Percentiles rank a stretch among this genome's conserved stretches.
phyloP scores from a whole-genome alignment of 306 rosid genomes.

The Inga laurina region DNA sequence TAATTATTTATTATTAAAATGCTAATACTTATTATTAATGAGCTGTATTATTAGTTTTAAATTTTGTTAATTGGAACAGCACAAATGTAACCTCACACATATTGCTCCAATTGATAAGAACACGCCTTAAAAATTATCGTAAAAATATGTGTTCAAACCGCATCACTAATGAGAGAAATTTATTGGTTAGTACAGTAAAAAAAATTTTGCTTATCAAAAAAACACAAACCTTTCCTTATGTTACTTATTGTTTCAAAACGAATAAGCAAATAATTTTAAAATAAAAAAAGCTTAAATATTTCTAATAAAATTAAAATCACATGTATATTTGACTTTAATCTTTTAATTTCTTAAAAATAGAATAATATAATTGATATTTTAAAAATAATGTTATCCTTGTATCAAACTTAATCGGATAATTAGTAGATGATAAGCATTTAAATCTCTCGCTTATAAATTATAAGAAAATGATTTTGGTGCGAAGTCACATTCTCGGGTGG shows the following conservation, averaged over 20 bases:
- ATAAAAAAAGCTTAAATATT: too few relatives aligned
- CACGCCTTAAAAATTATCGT: too few relatives aligned
- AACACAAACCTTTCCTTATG: background rate
- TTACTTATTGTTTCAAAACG: too few relatives aligned
- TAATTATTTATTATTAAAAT: background rate
- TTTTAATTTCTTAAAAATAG: background rate
- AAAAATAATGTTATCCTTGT: background rate
- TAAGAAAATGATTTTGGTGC: background rate
- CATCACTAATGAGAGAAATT: too few relatives aligned
- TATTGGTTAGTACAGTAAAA: too few relatives aligned
- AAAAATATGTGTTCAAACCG: too few relatives aligned
- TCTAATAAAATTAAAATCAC: too few relatives aligned
- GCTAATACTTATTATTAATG: background rate
- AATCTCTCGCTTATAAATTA: background rate
- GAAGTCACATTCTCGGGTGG: background rate
- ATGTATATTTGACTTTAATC: background rate
- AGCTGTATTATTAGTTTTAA: background rate
- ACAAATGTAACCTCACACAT: too few relatives aligned
- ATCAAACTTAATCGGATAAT: background rate
- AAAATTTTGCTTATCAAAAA: too few relatives aligned
- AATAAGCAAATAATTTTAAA: too few relatives aligned
- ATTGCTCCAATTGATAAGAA: too few relatives aligned
- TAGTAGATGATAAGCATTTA: background rate
- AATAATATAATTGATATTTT: background rate
- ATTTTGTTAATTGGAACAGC: background rate